Conservation (phyloP, 352 stramenopile genomes). For the Phytophthora sp. region DNA sequence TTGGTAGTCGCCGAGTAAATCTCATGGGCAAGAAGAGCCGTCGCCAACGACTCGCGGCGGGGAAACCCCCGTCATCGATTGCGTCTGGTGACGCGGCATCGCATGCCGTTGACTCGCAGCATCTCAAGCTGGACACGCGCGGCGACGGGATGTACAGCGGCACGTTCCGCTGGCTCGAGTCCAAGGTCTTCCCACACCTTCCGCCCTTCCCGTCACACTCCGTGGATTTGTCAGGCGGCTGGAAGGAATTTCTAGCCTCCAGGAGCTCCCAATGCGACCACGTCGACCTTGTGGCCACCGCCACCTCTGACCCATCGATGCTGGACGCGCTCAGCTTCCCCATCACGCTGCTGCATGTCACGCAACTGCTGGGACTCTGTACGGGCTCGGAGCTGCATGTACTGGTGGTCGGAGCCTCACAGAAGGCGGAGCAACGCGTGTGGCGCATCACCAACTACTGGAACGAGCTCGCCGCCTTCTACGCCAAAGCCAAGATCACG, state of each 20-base stretch:
- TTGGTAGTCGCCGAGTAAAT: conserved; percentile 5
- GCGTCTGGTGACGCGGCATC: neutral
- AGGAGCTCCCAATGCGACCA: conserved; percentile 24
- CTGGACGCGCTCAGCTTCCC: conserved; percentile 81
- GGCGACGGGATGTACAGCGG: conserved; percentile 83
- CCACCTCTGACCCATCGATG: conserved; percentile 63
- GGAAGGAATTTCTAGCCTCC: conserved; percentile 58
- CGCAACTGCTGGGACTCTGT: conserved; percentile 41
- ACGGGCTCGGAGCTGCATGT: conserved; percentile 35
- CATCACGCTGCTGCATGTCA: conserved; percentile 62
- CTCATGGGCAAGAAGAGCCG: conserved; percentile 39
- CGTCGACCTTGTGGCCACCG: conserved; percentile 44
- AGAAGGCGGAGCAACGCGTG: conserved; percentile 77
- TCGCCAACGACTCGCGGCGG: conserved; percentile 3
- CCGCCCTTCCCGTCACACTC: conserved; percentile 26
- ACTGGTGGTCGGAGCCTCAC: conserved; percentile 63
- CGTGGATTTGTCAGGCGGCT: conserved; percentile 43
- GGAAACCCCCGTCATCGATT: neutral
- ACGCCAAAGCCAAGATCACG: conserved; percentile 38
- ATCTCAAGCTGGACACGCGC: conserved; percentile 69
- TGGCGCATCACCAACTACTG: conserved; percentile 76
- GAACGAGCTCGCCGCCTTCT: conserved; percentile 55
- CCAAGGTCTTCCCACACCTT: conserved; percentile 58
- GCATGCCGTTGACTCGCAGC: conserved; percentile 17
- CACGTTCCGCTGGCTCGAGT: conserved; percentile 79